Evolutionary conservation across 2,329 filamentous ascomycete species (phyloP).

Genomic region (Ascochyta koolunga): DNA sequence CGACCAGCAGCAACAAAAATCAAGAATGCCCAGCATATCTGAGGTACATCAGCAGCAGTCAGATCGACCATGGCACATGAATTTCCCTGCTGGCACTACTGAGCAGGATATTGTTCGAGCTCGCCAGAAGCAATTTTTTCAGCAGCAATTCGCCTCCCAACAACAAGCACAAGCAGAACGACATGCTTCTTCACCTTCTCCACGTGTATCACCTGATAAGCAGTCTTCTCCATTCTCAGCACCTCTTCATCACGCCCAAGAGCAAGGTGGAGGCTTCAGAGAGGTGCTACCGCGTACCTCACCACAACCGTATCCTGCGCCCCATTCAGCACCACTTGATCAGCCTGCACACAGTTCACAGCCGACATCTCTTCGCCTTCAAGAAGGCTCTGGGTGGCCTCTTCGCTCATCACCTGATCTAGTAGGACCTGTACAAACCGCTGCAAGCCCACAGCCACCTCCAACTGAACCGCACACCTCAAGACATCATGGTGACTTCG

Average conservation of each 20-base stretch:
- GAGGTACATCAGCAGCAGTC: constrained; percentile 32
- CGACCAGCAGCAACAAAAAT: constrained; percentile 30
- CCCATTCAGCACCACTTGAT: constrained; percentile 18
- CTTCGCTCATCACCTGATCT: constrained; percentile 34
- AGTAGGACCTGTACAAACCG: constrained; percentile 33
- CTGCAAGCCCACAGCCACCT: no score
- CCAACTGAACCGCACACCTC: constrained; percentile 35
- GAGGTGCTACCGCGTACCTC: constrained; percentile 43
- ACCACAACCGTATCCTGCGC: constrained; percentile 32
- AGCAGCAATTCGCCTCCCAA: constrained; percentile 41
- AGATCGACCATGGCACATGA: constrained; percentile 44
- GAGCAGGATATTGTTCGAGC: constrained; percentile 47
- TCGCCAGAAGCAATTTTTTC: constrained; percentile 45
- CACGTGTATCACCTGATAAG: constrained; percentile 29
- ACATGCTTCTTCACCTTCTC: constrained; percentile 40
- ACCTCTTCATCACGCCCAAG: constrained; percentile 16
- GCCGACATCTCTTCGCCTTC: constrained; percentile 28
- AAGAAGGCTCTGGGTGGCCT: constrained; percentile 27
- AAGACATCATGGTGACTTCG: constrained; percentile 18
- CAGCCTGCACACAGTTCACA: constrained; percentile 20
- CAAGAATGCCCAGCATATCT: constrained; percentile 46
- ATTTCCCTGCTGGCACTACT: constrained; percentile 42
- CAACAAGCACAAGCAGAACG: constrained; percentile 42
- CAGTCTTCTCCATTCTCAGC: constrained; percentile 26
- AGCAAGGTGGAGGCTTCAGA: constrained; percentile 38